phyloP scores from a whole-genome alignment of 2,329 filamentous ascomycete genomes.

The Diaporthe sp. region DNA sequence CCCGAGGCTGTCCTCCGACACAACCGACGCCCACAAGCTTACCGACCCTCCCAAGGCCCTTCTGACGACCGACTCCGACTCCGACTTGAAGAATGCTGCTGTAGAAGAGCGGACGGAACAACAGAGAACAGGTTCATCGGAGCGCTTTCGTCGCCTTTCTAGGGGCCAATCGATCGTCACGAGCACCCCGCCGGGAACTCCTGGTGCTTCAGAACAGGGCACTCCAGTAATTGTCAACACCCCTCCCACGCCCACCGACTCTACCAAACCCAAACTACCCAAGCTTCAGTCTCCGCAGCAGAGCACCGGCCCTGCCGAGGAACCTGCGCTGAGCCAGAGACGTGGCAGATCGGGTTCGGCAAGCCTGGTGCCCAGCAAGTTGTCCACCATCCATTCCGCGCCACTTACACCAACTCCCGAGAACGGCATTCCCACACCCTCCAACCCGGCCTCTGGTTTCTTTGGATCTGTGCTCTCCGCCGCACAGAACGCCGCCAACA shows the following conservation, averaged over 20 bases:
- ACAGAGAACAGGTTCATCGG: slow-evolving; percentile 36
- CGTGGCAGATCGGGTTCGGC: slow-evolving; percentile 64
- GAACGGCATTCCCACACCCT: slow-evolving; percentile 59
- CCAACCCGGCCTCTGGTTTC: slow-evolving; percentile 75
- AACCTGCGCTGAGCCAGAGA: slow-evolving; percentile 75
- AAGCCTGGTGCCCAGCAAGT: slow-evolving; percentile 80
- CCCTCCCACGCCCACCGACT: slow-evolving; percentile 71
- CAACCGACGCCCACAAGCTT: slow-evolving; percentile 26
- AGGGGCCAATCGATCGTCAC: slow-evolving; percentile 45
- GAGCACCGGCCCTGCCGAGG: slow-evolving; percentile 41
- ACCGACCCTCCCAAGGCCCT: slow-evolving; percentile 19
- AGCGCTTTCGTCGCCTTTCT: slow-evolving; percentile 43
- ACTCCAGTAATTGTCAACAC: slow-evolving; percentile 72
- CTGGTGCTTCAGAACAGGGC: slow-evolving; percentile 54
- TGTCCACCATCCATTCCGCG: slow-evolving; percentile 79
- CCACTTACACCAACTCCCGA: slow-evolving; percentile 84
- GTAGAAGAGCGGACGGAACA: slow-evolving; percentile 32
- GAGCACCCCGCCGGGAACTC: slow-evolving; percentile 55
- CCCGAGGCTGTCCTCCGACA: slow-evolving; percentile 28
- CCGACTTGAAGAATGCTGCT: slow-evolving; percentile 33
- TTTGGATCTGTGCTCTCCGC: slow-evolving; percentile 94
- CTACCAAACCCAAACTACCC: slow-evolving; percentile 37
- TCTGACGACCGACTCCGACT: slow-evolving; percentile 9
- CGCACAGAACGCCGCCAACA: slow-evolving; percentile 89
- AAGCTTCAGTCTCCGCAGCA: slow-evolving; percentile 39